Evolutionary conservation across 176 grass and related monocot genomes (phyloP).

Genomic region (Oryza nivara): DNA sequence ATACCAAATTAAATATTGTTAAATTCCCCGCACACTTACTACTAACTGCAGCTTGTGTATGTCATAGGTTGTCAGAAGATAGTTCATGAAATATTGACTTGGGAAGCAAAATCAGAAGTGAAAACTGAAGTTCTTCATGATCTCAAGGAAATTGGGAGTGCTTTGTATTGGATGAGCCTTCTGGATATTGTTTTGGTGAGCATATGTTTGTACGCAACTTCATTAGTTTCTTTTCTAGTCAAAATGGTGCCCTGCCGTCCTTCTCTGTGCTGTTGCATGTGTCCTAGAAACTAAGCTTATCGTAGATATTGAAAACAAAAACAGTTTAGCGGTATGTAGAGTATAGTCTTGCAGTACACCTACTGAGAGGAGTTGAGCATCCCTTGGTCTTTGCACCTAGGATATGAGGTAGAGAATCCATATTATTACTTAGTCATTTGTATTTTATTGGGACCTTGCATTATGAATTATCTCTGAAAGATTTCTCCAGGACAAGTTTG

Average conservation of each 20-base stretch:
- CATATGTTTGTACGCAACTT: conserved; percentile 17
- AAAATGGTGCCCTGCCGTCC: neutral
- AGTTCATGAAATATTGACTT: conserved; percentile 97
- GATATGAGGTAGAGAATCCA: conserved; percentile 18
- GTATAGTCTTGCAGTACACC: conserved; percentile 22
- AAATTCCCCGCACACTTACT: neutral
- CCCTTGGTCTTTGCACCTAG: conserved; percentile 23
- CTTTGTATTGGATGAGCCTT: conserved; percentile 98
- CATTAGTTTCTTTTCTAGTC: conserved; percentile 23
- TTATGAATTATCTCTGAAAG: neutral
- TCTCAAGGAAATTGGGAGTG: conserved; percentile 95
- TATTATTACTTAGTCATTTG: neutral
- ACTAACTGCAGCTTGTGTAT: neutral
- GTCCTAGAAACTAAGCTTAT: neutral
- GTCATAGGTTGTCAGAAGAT: conserved; percentile 86
- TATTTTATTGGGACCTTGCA: neutral
- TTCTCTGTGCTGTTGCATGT: conserved; percentile 3
- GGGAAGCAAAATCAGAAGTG: conserved; percentile 82
- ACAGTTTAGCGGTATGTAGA: neutral
- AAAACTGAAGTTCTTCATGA: conserved; percentile 89
- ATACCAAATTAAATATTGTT: neutral
- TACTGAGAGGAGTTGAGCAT: conserved; percentile 12
- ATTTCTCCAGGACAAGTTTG: neutral
- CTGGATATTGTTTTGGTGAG: conserved; percentile 94
- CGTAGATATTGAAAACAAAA: conserved; percentile 1